Conservation (phyloP, 2,329 filamentous ascomycete genomes). For the Cladorrhinum sp. region DNA sequence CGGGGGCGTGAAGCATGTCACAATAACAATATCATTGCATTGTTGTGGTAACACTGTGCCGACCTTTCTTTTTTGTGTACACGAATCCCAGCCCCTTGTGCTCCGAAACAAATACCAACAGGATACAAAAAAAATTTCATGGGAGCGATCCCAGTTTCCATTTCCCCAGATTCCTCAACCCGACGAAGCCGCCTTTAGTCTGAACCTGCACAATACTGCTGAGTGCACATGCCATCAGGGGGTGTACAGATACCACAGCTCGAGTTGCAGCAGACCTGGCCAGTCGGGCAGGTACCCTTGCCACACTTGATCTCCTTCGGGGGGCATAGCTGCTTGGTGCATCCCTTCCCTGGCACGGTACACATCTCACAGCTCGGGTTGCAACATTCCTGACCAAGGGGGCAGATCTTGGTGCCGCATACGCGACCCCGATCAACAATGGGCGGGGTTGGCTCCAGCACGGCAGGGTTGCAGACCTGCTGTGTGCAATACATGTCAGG, state of each 20-base stretch:
- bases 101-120: not conserved
- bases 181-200: not conserved
- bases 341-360: conserved; percentile 19
- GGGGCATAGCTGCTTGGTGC: conserved; percentile 22
- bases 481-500: conserved; percentile 22
- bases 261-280: conserved; percentile 25
- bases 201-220: conserved; percentile 18
- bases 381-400: conserved; percentile 19
- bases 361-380: conserved; percentile 26
- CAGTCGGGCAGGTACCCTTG: conserved; percentile 16
- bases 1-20: too few species aligned
- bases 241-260: conserved; percentile 27
- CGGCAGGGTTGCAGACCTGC: conserved; percentile 16
- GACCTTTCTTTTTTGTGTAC: too few species aligned
- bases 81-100: too few species aligned
- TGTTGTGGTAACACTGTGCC: too few species aligned
- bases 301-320: conserved; percentile 21
- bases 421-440: not conserved
- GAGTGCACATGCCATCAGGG: conserved; percentile 20
- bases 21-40: too few species aligned
- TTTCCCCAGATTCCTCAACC: not conserved
- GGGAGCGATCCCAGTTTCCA: not conserved
- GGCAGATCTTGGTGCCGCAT: conserved; percentile 19
- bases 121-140: too few species aligned
- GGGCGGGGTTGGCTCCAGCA: not conserved